Percentiles rank a stretch among this genome's conserved stretches.
Evolutionary conservation across 768 basidiomycete genomes (phyloP).

Genomic region (Rhizopogon vinicolor): DNA sequence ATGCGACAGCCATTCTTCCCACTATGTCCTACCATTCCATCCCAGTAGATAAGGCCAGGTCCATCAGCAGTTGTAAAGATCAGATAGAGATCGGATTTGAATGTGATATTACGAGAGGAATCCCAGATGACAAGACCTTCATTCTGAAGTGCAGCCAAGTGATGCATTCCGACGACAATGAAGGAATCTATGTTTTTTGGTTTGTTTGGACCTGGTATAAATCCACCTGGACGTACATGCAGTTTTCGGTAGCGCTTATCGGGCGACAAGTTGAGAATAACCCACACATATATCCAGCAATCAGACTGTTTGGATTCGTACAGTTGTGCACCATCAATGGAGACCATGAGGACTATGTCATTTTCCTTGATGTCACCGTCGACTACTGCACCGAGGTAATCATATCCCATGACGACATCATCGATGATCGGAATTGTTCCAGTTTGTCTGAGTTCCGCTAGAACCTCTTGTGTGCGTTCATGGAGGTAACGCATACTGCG

Average conservation of each 20-base stretch:
- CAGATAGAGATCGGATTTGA: constrained; percentile 10
- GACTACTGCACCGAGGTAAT: constrained; percentile 6
- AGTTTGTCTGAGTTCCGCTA: constrained; percentile 10
- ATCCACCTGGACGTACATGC: constrained; percentile 8
- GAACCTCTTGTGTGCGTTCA: constrained; percentile 8
- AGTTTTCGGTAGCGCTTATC: constrained; percentile 6
- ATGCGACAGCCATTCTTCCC: constrained; percentile 30
- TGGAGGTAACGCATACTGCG: constrained; percentile 23
- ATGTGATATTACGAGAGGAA: constrained; percentile 11
- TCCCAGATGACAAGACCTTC: constrained; percentile 31
- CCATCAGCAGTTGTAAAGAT: constrained; percentile 22
- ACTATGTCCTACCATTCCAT: constrained; percentile 31
- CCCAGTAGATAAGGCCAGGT: constrained; percentile 20
- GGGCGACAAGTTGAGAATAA: constrained; percentile 29
- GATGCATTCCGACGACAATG: constrained; percentile 24
- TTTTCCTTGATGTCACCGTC: constrained; percentile 8
- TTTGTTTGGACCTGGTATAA: constrained; percentile 26
- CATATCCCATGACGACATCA: constrained; percentile 3
- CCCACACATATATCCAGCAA: constrained; percentile 33
- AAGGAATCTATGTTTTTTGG: constrained; percentile 29
- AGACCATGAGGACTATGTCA: constrained; percentile 31
- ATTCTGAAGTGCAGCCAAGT: constrained; percentile 19
- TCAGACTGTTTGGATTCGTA: constrained; percentile 23
- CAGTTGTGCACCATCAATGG: constrained; percentile 38
- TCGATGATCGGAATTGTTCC: not conserved